phyloP scores from a whole-genome alignment of 306 rosid genomes.

The Arachis hypogaea region DNA sequence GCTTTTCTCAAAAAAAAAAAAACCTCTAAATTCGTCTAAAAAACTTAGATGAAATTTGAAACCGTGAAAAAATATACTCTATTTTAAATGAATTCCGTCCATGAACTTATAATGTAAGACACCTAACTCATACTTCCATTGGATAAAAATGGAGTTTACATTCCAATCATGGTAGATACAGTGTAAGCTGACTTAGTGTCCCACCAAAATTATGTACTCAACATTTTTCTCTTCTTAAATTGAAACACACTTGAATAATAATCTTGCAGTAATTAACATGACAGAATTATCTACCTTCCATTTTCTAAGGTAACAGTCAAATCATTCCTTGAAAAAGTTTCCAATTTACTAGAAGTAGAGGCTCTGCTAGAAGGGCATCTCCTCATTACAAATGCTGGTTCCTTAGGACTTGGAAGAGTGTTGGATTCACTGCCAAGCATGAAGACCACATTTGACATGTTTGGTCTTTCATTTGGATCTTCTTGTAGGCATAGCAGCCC shows the following conservation, averaged over 20 bases:
- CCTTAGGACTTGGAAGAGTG: slow-evolving; percentile 67
- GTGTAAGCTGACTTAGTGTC: no score
- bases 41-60: no score
- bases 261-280: neutral
- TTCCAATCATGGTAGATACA: no score
- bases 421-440: slow-evolving; percentile 69
- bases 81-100: no score
- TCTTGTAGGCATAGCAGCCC: slow-evolving; percentile 76
- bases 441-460: slow-evolving; percentile 67
- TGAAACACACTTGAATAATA: slow-evolving; percentile 4
- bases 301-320: slow-evolving; percentile 68
- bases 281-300: slow-evolving; percentile 53
- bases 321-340: slow-evolving; percentile 72
- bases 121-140: no score
- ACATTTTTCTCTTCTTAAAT: neutral
- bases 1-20: no score
- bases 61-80: no score
- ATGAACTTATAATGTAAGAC: no score
- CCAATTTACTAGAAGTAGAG: slow-evolving; percentile 66
- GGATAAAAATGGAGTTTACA: no score
- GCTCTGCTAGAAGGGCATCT: slow-evolving; percentile 78
- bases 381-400: slow-evolving; percentile 63
- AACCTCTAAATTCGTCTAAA: no score
- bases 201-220: no score
- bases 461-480: slow-evolving; percentile 72